These are phyloP conservation scores for Geotrichum restrictum DNA, from an alignment of 1,139 yeast genomes.

Conservation along the genomic window DNA sequence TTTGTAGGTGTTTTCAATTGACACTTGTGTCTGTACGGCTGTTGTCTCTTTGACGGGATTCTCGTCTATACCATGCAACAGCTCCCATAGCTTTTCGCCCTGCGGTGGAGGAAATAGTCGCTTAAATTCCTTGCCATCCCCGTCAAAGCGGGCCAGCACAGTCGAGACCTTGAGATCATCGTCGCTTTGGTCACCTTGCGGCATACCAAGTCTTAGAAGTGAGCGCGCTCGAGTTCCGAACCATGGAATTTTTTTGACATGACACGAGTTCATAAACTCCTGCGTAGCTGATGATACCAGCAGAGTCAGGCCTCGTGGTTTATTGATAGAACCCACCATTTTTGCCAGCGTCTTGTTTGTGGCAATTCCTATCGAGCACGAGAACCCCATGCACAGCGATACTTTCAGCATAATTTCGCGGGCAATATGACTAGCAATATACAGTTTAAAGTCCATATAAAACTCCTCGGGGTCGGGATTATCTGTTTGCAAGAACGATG, in stretches of 20 bases:
- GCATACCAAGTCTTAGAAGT: neutral
- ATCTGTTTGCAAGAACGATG: slow-evolving; percentile 11
- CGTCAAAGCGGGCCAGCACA: slow-evolving; percentile 4
- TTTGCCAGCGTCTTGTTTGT: slow-evolving; percentile 36
- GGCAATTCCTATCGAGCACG: slow-evolving; percentile 39
- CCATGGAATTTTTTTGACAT: slow-evolving; percentile 33
- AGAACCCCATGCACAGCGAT: slow-evolving; percentile 32
- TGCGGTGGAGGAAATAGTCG: slow-evolving; percentile 21
- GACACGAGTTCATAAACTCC: slow-evolving; percentile 28
- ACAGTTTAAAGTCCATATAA: slow-evolving; percentile 22
- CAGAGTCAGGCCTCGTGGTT: slow-evolving; percentile 37
- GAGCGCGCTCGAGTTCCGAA: slow-evolving; percentile 28
- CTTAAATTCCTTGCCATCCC: slow-evolving; percentile 3
- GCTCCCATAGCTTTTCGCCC: slow-evolving; percentile 31
- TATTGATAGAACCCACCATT: slow-evolving; percentile 35
- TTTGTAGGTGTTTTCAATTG: slow-evolving; percentile 38
- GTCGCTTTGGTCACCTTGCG: slow-evolving; percentile 4
- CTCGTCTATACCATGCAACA: slow-evolving; percentile 33
- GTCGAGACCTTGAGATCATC: slow-evolving; percentile 2
- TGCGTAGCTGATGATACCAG: slow-evolving; percentile 30
- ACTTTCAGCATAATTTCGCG: slow-evolving; percentile 32
- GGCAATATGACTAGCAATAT: slow-evolving; percentile 37
- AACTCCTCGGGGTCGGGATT: slow-evolving; percentile 13
- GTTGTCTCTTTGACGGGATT: slow-evolving; percentile 28
- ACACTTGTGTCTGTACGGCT: slow-evolving; percentile 33